Conservation (phyloP, 1,284 basidiomycete species). For the Cutaneotrichosporon sp. region DNA sequence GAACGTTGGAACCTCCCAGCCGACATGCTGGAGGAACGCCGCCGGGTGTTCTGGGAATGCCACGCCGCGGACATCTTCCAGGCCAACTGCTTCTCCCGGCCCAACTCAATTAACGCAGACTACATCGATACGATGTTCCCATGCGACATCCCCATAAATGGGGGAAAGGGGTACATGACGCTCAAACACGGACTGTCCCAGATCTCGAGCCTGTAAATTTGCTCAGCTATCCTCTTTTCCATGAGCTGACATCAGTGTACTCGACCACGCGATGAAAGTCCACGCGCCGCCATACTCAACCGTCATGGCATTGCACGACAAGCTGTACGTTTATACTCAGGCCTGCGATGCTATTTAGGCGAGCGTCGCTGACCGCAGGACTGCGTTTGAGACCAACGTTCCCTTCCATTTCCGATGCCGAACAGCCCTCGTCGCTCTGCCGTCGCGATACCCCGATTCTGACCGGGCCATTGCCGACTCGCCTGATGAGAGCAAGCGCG, state of each 20-base stretch:
- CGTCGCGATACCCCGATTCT: conserved; percentile 19
- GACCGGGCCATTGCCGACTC: conserved; percentile 12
- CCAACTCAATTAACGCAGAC: conserved; percentile 18
- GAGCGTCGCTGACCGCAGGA: conserved; percentile 8
- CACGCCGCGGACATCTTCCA: conserved; percentile 29
- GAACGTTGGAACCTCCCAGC: conserved; percentile 30
- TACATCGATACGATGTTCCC: conserved; percentile 24
- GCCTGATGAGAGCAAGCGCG: conserved; percentile 17
- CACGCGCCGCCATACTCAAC: conserved; percentile 11
- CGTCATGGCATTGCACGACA: conserved; percentile 16
- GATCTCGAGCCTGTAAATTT: conserved; percentile 10
- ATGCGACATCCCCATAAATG: not conserved
- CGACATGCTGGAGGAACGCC: conserved; percentile 30
- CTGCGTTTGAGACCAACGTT: conserved; percentile 19
- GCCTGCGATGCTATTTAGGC: no score
- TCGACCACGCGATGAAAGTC: conserved; percentile 14
- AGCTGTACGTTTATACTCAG: conserved; percentile 16
- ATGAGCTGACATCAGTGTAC: conserved; percentile 6
- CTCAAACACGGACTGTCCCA: conserved; percentile 24
- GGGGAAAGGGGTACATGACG: conserved; percentile 14
- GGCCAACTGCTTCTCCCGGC: conserved; percentile 33
- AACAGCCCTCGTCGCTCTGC: conserved; percentile 15
- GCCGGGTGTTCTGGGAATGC: conserved; percentile 36
- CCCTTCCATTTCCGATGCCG: conserved; percentile 25
- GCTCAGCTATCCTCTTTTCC: not conserved